Base-by-base conservation (phyloP, 495 filamentous ascomycete species). In the Xylaria sp. region DNA sequence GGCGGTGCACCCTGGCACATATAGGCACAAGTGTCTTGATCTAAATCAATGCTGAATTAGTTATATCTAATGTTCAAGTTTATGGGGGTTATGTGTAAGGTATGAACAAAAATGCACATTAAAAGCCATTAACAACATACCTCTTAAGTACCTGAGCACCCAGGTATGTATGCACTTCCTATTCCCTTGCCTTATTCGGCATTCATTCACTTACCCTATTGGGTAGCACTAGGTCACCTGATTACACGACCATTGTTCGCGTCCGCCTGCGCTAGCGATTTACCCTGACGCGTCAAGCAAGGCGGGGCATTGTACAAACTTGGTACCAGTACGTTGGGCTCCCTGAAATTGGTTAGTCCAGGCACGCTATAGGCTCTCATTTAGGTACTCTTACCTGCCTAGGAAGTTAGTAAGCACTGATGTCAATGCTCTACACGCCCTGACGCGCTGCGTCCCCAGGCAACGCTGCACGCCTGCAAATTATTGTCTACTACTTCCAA, bases 401-500 rank as follows among this genome's bases (percentile, higher is more conserved):
- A 35, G 5, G 29, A 17, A 31, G 55, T 58, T 61, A 61, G 19
- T 40, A 43, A 62, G 40, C 59, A 41, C 40, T 46, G 64, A 40
- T 67, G 33, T 53, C n/a, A 52, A 66, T 41, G 29, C 29, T 67
- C 19, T 46, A 8, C 44, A 21, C 66, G 50, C 33, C 66, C 53
- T 40, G 66, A 61, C 66, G 66, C 66, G 66, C 66, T 48, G 52
- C 52, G 43, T 50, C 43, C 43, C 62, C n/a, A 48, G 43, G 43
- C 62, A 65, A 65, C 62, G 31, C 33, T 17, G n/a, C 57, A 21
- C 55, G 11, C 55, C 33, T 59, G 55, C 55, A 65, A 65, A 65
- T 65, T 65, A 29, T 43, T 59, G 57, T 21, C 17, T 37, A 35
- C 17, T n/a, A 35, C 31, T 19, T 37, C 57, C n/a, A n/a, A n/a